Conservation (phyloP, 129 eudicot species). For the Glebionis coronaria region DNA sequence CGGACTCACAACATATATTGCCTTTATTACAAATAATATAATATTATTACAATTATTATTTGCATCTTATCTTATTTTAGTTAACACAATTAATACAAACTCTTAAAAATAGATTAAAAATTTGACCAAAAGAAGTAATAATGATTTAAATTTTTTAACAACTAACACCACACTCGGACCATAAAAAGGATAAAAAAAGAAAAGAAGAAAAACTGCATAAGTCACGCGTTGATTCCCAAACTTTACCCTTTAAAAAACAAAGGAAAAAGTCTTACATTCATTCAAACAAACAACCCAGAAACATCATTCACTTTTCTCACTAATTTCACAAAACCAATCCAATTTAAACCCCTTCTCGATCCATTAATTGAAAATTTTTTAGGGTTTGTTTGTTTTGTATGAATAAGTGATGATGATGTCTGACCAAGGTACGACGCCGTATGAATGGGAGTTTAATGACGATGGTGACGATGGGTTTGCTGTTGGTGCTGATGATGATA, state of each 20-base stretch:
- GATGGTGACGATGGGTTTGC: constrained; percentile 23
- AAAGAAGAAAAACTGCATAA: constrained; percentile 31
- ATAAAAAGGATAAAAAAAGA: constrained; percentile 1
- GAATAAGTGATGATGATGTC: constrained; percentile 37
- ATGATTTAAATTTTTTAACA: too few relatives aligned
- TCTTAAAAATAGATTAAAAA: too few relatives aligned
- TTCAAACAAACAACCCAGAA: constrained; percentile 27
- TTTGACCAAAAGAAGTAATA: too few relatives aligned
- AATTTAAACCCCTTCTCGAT: too few relatives aligned
- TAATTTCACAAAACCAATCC: constrained; percentile 14
- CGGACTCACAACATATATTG: too few relatives aligned
- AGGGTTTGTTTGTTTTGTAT: constrained; percentile 35
- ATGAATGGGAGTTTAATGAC: constrained; percentile 12
- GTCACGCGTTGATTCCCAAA: constrained; percentile 41
- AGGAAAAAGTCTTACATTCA: constrained; percentile 17
- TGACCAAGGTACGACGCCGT: constrained; percentile 18
- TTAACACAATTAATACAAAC: too few relatives aligned
- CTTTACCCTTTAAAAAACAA: constrained; percentile 18
- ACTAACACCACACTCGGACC: too few relatives aligned
- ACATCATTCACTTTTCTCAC: constrained; percentile 27
- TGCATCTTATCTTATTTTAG: too few relatives aligned
- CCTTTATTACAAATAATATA: too few relatives aligned
- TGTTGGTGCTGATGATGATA: constrained; percentile 19
- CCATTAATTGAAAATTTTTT: neutral
- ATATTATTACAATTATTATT: too few relatives aligned